Base-by-base conservation (phyloP, 2,329 filamentous ascomycete species). In the Aspergillus vadensis region DNA sequence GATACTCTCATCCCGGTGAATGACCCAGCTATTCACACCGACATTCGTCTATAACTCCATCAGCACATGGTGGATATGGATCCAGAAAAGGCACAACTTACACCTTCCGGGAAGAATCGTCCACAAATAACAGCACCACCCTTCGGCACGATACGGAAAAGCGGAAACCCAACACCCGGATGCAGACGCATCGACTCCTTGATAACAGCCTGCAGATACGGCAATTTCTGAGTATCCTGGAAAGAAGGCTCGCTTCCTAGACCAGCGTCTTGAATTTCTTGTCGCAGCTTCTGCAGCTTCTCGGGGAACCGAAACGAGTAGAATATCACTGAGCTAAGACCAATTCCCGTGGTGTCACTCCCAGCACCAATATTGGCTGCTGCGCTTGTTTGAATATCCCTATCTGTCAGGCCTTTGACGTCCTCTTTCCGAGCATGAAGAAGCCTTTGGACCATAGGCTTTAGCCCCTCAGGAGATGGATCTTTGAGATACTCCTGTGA, bases 331-430 rank as follows among this genome's bases (percentile, higher is more conserved):
- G 87, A 83, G 5, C 85, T 85, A 0, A 93, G 81, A 6, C 85
- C 86, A 70, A 93, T 93, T 41, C 89, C 90, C 0, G 91, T 94
- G 0, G 91, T 94, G 74, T 95, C 91, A 2, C 86, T 89, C 3
- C 91, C 90, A 0, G 91, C 91, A 90, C 85, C 69, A 10, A 67
- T 67, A 63, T 72, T 72, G 21, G 71, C 70, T 2, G 67, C 65
- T 14, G 69, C 66, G 70, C 71, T 73, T 8, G 70, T 70, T 12
- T 71, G 66, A 21, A 75, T 63, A 2, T 68, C 63, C 36, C 63
- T 65, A 32, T 72, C 64, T 1, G 65, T 70, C 65, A 74, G 70
- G 39, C 72, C 70, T 2, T 72, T 70, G 1, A 67, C 69, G 7
- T 67, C 65, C 4, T 59, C 56, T 39, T 70, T 62, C 30, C 65